Conservation (phyloP, 2,329 filamentous ascomycete species). For the Rhynchosporium agropyri region DNA sequence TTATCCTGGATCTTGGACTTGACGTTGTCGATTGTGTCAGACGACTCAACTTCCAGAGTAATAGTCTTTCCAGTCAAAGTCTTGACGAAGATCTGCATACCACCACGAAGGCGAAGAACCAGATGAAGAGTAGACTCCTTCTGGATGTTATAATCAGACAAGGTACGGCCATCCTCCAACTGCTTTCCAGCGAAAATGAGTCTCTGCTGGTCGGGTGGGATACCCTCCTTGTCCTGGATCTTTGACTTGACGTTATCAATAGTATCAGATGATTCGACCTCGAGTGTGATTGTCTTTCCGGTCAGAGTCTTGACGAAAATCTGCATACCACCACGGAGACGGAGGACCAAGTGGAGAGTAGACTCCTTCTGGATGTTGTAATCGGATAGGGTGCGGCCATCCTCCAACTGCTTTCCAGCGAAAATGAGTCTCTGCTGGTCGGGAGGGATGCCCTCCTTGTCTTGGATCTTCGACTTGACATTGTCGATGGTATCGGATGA, state of each 20-base stretch:
- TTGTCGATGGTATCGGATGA: conserved; percentile 73
- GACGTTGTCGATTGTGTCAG: conserved; percentile 99
- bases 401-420: conserved; percentile 93
- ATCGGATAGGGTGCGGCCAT: conserved; percentile 61
- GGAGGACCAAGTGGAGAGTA: conserved; percentile 82
- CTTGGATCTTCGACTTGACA: conserved; percentile 95
- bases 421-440: conserved; percentile 99
- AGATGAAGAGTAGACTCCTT: conserved; percentile 99
- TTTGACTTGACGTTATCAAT: conserved; percentile 99
- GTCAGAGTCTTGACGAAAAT: conserved; percentile 99
- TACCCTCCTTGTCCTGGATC: conserved; percentile 99
- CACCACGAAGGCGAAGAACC: conserved; percentile 97
- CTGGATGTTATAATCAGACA: conserved; percentile 99
- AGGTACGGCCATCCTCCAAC: conserved; percentile 95
- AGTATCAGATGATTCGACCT: conserved; percentile 98
- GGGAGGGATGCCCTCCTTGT: conserved; percentile 95
- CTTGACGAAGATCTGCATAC: conserved; percentile 98
- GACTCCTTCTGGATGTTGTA: conserved; percentile 89
- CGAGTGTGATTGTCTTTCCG: conserved; percentile 99
- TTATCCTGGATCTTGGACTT: conserved; percentile 99
- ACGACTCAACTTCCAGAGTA: conserved; percentile 98
- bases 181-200: conserved; percentile 99
- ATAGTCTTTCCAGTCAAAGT: conserved; percentile 99
- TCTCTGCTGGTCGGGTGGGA: conserved; percentile 96
- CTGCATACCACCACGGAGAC: conserved; percentile 88